Evolutionary conservation across 2,329 filamentous ascomycete genomes (phyloP), one percentile per base, ranked within the genome.

Genomic region (Drechslerella stenobrocha): DNA sequence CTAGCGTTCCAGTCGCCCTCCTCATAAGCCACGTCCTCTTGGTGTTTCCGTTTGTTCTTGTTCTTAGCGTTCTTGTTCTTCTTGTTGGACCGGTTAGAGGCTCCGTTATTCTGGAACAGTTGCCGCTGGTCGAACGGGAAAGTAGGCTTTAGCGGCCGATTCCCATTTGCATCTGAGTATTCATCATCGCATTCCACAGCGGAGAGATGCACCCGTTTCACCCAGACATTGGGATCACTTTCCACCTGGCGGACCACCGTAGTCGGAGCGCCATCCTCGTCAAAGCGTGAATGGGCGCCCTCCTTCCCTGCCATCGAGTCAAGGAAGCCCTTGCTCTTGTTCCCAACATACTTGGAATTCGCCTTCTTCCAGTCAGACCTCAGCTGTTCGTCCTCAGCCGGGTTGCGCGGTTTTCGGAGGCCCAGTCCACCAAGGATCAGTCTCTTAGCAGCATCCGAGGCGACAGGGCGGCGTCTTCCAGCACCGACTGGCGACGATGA

Each of bases 161-260:
- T 45, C n/a, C 60, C 59, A 47, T 45, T 42, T 3, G 20, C 55
- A 37, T 66, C 44, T n/a, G 47, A 55, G n/a, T 46, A 59, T 9
- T 71, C 66, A 28, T 65, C 58, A 37, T 73, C 72, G 45, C 72
- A 73, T 52, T 73, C 72, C 15, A 73, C 64, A 13, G 72, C 72
- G n/a, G 64, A 71, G 24, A 73, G 64, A 23, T 57, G 53, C 23
- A 73, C 66, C 30, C 69, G 72, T 44, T 60, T 9, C 28, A 53
- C 70, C 72, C 72, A 73, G 15, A 64, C 56, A 24, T 73, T 45
- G 6, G 51, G 34, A 28, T 44, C 70, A 46, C 24, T 53, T 34
- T 11, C 22, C 18, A 24, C 20, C 30, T 45, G 28, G 37, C 42
- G 30, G 3, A 58, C 52, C 26, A 65, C 65, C 5, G 59, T 56